Evolutionary conservation across 139 green algal species (phyloP).

Genomic region (Eudorina sp.): DNA sequence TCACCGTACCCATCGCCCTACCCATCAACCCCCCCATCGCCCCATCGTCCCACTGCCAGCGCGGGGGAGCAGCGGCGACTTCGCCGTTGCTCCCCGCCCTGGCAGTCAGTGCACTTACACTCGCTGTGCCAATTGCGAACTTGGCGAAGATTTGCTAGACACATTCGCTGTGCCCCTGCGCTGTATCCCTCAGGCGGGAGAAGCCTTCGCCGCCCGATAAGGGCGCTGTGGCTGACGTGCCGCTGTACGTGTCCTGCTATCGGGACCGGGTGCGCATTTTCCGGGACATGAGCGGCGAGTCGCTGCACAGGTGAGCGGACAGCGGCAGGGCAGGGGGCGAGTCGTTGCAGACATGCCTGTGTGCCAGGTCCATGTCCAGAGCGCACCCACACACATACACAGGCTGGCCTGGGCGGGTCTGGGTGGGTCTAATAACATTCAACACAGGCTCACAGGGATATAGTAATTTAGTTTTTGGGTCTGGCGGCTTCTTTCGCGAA

Average conservation of each 20-base stretch:
- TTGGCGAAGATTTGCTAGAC: not conserved
- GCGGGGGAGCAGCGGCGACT: no score
- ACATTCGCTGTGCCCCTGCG: not conserved
- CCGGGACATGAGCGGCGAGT: constrained; percentile 87
- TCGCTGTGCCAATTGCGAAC: not conserved
- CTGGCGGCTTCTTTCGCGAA: no score
- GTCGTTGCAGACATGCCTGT: no score
- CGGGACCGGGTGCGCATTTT: constrained; percentile 80
- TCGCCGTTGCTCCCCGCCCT: no score
- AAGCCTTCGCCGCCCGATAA: constrained; percentile 73
- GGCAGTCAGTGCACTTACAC: no score
- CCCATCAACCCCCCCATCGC: not conserved
- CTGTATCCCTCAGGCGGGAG: constrained; percentile 53
- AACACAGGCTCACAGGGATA: no score
- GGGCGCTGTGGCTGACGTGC: constrained; percentile 76
- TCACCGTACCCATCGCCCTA: not conserved
- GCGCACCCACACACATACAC: no score
- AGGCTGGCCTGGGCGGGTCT: no score
- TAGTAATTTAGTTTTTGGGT: no score
- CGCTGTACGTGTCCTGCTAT: constrained; percentile 83
- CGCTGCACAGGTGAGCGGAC: constrained; percentile 79
- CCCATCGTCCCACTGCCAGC: not conserved
- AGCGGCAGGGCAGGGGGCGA: no score
- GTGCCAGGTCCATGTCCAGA: no score
- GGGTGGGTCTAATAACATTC: no score